phyloP scores from a whole-genome alignment of 2,329 filamentous ascomycete species.

The Colletotrichum sp. region DNA sequence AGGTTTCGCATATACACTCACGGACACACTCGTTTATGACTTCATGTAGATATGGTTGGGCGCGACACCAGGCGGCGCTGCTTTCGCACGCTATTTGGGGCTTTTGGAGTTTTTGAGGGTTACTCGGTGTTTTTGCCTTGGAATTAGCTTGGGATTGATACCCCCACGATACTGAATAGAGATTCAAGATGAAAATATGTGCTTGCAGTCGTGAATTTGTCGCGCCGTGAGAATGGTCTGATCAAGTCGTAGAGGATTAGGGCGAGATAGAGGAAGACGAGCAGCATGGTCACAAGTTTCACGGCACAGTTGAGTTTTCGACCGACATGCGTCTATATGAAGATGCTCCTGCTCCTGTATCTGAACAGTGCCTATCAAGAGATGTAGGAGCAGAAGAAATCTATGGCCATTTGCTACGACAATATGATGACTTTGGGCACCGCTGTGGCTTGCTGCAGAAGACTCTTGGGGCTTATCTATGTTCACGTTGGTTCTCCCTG shows the following conservation, averaged over 20 bases:
- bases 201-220: background rate
- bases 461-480: rapidly evolving
- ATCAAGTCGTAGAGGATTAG: no score
- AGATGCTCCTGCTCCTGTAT: no score
- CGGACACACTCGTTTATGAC: background rate
- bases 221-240: no score
- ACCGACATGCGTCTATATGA: no score
- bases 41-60: background rate
- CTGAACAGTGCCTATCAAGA: no score
- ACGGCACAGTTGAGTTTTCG: no score
- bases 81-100: background rate
- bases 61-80: background rate
- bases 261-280: no score
- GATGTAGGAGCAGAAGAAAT: no score
- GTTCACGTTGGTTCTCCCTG: rapidly evolving
- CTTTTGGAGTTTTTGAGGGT: background rate
- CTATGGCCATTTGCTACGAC: no score
- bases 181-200: background rate
- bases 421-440: no score
- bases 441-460: no score
- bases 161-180: background rate
- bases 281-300: no score
- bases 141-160: background rate
- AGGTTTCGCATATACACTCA: background rate
- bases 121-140: background rate